Base-by-base conservation (phyloP, 352 stramenopile genomes). In the Phytophthora fragariaefolia region DNA sequence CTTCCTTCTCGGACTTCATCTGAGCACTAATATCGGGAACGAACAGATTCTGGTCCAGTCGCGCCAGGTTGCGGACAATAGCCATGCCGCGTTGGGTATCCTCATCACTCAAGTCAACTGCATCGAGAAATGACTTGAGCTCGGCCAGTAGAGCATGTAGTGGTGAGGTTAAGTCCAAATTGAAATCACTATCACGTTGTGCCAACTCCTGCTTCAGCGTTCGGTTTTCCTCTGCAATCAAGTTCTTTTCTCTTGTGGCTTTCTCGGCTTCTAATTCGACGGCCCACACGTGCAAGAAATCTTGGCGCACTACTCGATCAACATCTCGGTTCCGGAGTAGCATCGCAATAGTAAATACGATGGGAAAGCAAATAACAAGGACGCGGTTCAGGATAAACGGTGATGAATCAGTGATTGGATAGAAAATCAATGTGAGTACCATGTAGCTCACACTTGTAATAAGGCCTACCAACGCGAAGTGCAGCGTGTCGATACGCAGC, bases 11-110 rank as follows among this genome's bases (percentile, higher is more conserved):
- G 1, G 73, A 85, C 54, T 92, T 93, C 81, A 95, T 90, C 58
- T 95, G 86, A 20, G 82, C 86, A 18, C 81, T 76, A 38, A 95
- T 92, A 32, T 95, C 84, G 9, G 86, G 86, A 36, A 90, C 80
- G 58, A 95, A 95, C 17, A 95, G 49, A 72, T 95, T 93, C n/a
- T 87, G 87, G 45, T 90, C 86, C 18, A 91, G 73, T 52, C 89
- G 89, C 26, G 86, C 78, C 10, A 95, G 73, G 42, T 89, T 88
- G 17, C 72, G 67, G 0, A 95, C 58, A 24, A 95, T 93, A 38
- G 69, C 72, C 62, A 89, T 84, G 2, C 83, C 76, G 8, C 82
- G 81, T 17, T 85, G 77, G 24, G 74, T 81, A 26, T 83, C 62
- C 22, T 83, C 74, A 0, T 87, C 73, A 45, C 74, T 91, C 71